A percentile compares a stretch with the other conserved stretches of the same genome.
Evolutionary conservation across 2,329 filamentous ascomycete species (phyloP).

Genomic region (Colletotrichum caudatum): DNA sequence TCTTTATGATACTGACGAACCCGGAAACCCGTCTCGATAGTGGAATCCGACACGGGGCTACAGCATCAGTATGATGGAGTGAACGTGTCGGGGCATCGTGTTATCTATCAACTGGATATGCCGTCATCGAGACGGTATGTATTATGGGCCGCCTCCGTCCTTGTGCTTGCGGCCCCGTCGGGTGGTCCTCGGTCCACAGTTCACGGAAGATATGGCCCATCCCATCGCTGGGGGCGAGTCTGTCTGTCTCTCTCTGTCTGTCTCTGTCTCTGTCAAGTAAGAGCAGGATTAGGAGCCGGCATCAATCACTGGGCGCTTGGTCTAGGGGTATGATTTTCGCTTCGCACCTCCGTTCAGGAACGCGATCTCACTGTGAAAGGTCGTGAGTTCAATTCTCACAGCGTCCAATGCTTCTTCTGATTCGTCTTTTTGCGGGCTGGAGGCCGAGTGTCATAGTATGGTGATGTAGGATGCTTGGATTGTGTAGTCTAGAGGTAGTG

Average conservation of each 20-base stretch:
- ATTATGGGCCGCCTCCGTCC: slow-evolving; percentile 8
- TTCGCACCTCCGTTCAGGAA: slow-evolving; percentile 15
- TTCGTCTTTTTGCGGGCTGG: not conserved
- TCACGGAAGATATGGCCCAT: not conserved
- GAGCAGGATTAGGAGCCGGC: rapidly evolving
- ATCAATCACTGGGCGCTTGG: slow-evolving; percentile 24
- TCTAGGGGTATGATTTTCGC: slow-evolving; percentile 41
- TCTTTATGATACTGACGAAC: slow-evolving; percentile 4
- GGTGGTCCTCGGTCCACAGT: slow-evolving; percentile 3
- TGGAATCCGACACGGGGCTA: slow-evolving; percentile 20
- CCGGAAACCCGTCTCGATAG: slow-evolving; percentile 7
- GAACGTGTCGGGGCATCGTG: slow-evolving; percentile 13
- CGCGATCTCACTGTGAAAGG: slow-evolving; percentile 19
- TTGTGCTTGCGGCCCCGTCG: slow-evolving; percentile 16
- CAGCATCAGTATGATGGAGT: slow-evolving; percentile 8
- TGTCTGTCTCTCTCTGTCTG: too few species aligned
- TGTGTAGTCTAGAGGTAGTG: too few species aligned
- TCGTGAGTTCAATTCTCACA: slow-evolving; percentile 40
- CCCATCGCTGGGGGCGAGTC: too few species aligned
- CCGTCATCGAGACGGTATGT: slow-evolving; percentile 32
- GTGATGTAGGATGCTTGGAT: too few species aligned
- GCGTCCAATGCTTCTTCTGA: slow-evolving; percentile 30
- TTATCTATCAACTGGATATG: not conserved
- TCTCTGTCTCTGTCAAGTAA: not conserved
- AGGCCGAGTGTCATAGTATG: too few species aligned